Percentiles rank a stretch among this genome's conserved stretches.
Evolutionary conservation across 208 protist genomes (phyloP).

Genomic region (Acanthamoeba sp.): DNA sequence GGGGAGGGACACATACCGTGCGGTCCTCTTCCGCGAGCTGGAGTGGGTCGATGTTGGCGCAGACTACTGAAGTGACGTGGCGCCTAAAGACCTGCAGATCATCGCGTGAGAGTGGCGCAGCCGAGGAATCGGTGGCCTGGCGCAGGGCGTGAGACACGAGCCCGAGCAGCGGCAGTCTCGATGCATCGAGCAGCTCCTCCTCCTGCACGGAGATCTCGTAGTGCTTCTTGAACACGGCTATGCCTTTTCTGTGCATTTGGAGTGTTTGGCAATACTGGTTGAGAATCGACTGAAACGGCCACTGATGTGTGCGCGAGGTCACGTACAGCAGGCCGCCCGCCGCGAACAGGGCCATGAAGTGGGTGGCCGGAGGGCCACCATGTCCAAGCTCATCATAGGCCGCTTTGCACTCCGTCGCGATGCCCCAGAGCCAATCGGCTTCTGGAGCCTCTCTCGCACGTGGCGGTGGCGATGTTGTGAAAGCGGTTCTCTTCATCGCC

Average conservation of each 20-base stretch:
- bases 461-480: background rate
- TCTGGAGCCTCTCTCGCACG: background rate
- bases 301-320: too few relatives aligned
- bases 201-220: constrained; percentile 1
- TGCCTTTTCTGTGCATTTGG: background rate
- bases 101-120: background rate
- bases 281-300: too few relatives aligned
- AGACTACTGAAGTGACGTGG: background rate
- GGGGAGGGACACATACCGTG: too few relatives aligned
- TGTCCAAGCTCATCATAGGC: background rate
- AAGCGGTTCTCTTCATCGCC: background rate
- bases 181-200: background rate
- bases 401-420: background rate
- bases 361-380: background rate
- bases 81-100: background rate
- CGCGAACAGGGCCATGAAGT: constrained; percentile 26
- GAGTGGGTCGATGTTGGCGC: background rate
- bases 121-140: background rate
- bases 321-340: constrained; percentile 50
- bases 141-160: background rate
- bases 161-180: background rate
- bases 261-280: background rate
- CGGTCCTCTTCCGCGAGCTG: background rate
- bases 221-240: background rate
- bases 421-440: background rate